Evolutionary conservation across 768 basidiomycete species (phyloP).

Genomic region (Rhizopogon roseolus): DNA sequence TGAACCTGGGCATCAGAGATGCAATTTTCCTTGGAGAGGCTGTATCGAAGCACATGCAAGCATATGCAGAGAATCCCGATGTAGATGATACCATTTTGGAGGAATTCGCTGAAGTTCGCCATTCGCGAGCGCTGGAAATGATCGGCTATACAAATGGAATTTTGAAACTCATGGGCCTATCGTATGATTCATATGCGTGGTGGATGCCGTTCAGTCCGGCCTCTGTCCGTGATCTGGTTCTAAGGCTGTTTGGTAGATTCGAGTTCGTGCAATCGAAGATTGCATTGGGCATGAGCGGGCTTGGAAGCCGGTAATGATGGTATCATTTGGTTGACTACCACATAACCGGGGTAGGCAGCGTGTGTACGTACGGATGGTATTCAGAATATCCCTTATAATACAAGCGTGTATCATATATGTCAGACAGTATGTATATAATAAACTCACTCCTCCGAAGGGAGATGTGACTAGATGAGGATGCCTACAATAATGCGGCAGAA

Average conservation of each 20-base stretch:
- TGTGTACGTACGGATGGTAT: too few species aligned
- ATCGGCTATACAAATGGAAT: constrained; percentile 36
- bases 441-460: too few species aligned
- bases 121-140: constrained; percentile 35
- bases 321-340: too few species aligned
- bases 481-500: too few species aligned
- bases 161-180: constrained; percentile 17
- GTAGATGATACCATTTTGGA: constrained; percentile 26
- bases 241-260: constrained; percentile 17
- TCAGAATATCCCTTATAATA: too few species aligned
- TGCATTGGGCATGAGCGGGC: constrained; percentile 21
- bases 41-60: constrained; percentile 30
- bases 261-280: constrained; percentile 12
- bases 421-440: too few species aligned
- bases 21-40: constrained; percentile 40
- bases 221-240: constrained; percentile 20
- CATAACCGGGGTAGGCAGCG: too few species aligned
- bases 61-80: constrained; percentile 5
- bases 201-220: constrained; percentile 21
- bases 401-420: too few species aligned
- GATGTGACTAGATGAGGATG: too few species aligned
- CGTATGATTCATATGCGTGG: constrained; percentile 13
- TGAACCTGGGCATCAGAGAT: constrained; percentile 54
- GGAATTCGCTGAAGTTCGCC: constrained; percentile 31
- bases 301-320: constrained; percentile 15